phyloP scores from a whole-genome alignment of 1,139 yeast genomes.

The Geotrichum aggregatum region DNA sequence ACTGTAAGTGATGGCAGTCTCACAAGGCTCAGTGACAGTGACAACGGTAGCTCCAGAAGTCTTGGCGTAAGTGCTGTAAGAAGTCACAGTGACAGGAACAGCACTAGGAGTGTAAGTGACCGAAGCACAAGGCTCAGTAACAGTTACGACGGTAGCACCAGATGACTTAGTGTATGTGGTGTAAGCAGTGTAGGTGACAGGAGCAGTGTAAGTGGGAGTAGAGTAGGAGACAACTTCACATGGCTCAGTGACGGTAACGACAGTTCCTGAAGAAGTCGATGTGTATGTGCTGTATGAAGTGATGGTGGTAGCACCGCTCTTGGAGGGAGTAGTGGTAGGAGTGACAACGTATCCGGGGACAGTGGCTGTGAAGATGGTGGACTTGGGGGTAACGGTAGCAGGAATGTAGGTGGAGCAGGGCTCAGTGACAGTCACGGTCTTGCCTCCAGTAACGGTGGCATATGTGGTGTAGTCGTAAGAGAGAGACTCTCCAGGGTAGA shows the following conservation, averaged over 20 bases:
- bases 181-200: conserved; percentile 2
- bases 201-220: conserved; percentile 1
- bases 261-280: not conserved
- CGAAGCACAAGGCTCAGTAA: conserved; percentile 11
- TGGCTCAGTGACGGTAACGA: conserved; percentile 1
- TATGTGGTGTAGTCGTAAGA: conserved; percentile 14
- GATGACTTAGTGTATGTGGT: conserved; percentile 8
- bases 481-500: conserved; percentile 10
- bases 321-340: conserved; percentile 5
- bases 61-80: not conserved
- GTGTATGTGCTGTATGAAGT: conserved; percentile 9
- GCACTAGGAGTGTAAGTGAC: not conserved
- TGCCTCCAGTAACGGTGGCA: conserved; percentile 12
- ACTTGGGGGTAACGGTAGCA: conserved; percentile 8
- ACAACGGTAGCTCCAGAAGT: not conserved
- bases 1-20: not conserved
- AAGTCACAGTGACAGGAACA: not conserved
- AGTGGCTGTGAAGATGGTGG: conserved; percentile 9
- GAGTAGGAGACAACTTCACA: not conserved
- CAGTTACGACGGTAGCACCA: not conserved
- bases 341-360: conserved; percentile 1
- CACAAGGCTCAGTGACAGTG: conserved; percentile 6
- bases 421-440: conserved; percentile 20
- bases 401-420: conserved; percentile 18
- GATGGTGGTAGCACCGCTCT: not conserved